These are phyloP conservation scores for Prunus fruticosa DNA, from an alignment of 306 rosid genomes.

Conservation along the genomic window DNA sequence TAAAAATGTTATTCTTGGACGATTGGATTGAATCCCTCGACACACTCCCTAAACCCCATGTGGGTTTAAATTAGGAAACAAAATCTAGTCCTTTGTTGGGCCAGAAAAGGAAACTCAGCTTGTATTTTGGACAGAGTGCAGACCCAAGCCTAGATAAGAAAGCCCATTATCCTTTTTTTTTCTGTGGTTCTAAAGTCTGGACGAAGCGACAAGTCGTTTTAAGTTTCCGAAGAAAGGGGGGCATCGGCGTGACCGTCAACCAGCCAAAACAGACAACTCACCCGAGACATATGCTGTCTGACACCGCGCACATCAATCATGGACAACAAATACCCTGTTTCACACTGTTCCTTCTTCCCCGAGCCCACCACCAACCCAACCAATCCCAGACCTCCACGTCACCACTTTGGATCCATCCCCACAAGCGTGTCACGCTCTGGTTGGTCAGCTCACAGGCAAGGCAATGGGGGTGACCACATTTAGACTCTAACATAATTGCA, in stretches of 20 bases:
- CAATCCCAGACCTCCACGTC: constrained; percentile 26
- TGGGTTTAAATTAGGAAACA: too few species aligned
- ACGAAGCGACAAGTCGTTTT: too few species aligned
- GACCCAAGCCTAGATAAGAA: too few species aligned
- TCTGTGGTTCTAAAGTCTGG: too few species aligned
- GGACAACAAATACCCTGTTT: not conserved
- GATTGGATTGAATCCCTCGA: too few species aligned
- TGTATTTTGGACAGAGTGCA: too few species aligned
- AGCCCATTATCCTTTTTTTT: too few species aligned
- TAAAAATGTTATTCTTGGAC: too few species aligned
- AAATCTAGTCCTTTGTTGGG: too few species aligned
- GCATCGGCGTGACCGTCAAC: not conserved
- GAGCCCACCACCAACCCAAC: not conserved
- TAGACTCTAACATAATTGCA: not conserved
- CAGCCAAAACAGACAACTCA: constrained; percentile 26
- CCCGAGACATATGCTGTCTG: constrained; percentile 23
- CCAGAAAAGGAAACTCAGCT: too few species aligned
- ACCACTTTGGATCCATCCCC: not conserved
- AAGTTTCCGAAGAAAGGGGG: not conserved
- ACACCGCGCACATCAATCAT: not conserved
- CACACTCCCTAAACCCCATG: too few species aligned
- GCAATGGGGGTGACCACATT: not conserved
- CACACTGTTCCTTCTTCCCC: constrained; percentile 1
- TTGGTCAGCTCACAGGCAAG: not conserved
- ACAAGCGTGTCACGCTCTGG: constrained; percentile 10